Evolutionary conservation across 495 filamentous ascomycete species (phyloP).

Genomic region (Penicillium paxilli): DNA sequence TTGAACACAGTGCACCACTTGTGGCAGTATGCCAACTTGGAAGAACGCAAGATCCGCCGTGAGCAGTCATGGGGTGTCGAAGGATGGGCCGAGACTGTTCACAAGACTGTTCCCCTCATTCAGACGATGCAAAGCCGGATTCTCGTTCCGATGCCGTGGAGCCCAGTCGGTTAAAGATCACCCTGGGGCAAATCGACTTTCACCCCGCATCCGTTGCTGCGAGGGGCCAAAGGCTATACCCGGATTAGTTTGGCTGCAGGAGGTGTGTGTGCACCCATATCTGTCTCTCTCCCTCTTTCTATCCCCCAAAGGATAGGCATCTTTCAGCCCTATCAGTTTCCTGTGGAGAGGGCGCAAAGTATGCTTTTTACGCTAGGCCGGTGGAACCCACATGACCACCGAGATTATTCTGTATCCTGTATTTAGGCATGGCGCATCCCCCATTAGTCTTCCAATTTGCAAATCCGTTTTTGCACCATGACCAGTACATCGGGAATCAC

Average conservation of each 20-base stretch:
- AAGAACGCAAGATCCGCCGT: slow-evolving; percentile 85
- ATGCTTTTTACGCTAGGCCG: neutral
- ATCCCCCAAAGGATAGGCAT: too few species aligned
- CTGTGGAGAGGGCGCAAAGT: neutral
- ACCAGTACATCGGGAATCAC: neutral
- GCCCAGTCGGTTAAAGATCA: slow-evolving; percentile 69
- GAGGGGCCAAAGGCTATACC: neutral
- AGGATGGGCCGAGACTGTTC: slow-evolving; percentile 96
- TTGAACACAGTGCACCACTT: slow-evolving; percentile 97
- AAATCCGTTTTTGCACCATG: neutral
- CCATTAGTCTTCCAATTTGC: neutral
- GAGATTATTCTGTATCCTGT: slow-evolving; percentile 24
- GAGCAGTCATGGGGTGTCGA: slow-evolving; percentile 95
- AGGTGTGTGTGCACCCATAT: neutral
- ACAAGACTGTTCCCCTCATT: slow-evolving; percentile 97
- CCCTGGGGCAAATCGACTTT: neutral
- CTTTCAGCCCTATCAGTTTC: neutral
- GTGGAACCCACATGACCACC: neutral
- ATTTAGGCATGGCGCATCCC: slow-evolving; percentile 21
- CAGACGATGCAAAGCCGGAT: slow-evolving; percentile 94
- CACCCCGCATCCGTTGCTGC: neutral
- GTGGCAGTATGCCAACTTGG: slow-evolving; percentile 96
- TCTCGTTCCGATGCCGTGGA: slow-evolving; percentile 94
- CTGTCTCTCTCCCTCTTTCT: too few species aligned
- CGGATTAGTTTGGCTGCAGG: neutral